phyloP scores from a whole-genome alignment of 768 basidiomycete genomes.

The Boletus eberwhitei region DNA sequence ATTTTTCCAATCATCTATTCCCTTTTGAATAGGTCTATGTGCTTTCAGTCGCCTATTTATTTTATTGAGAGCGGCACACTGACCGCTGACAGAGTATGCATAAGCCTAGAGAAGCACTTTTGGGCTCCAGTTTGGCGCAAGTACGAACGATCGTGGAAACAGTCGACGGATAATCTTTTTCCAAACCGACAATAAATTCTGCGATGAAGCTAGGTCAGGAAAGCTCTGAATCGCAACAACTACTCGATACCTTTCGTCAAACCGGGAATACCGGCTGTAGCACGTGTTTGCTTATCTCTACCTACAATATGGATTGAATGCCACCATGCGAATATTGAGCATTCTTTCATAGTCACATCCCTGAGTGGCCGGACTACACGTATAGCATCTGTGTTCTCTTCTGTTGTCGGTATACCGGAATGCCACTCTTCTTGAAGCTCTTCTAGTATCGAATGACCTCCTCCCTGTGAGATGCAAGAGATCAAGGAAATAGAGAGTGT shows the following conservation, averaged over 20 bases:
- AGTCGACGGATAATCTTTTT: conserved; percentile 82
- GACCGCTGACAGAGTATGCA: conserved; percentile 72
- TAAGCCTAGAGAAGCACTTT: conserved; percentile 42
- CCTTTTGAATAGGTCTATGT: conserved; percentile 58
- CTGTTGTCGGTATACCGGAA: conserved; percentile 19
- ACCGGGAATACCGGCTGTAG: conserved; percentile 56
- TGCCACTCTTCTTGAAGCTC: conserved; percentile 73
- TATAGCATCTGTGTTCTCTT: conserved; percentile 26
- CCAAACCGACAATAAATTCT: conserved; percentile 81
- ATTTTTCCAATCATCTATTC: conserved; percentile 69
- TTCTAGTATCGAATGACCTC: conserved; percentile 66
- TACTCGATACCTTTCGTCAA: conserved; percentile 61
- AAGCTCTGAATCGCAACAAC: not conserved
- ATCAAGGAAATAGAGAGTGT: conserved; percentile 72
- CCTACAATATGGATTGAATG: conserved; percentile 50
- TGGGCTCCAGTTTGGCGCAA: conserved; percentile 73
- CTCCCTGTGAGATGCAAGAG: conserved; percentile 71
- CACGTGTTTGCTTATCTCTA: conserved; percentile 41
- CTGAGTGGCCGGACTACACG: conserved; percentile 64
- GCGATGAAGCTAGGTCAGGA: not conserved
- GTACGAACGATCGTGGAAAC: conserved; percentile 82
- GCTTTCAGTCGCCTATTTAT: not conserved
- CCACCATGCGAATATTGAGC: conserved; percentile 78
- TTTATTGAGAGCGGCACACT: not conserved
- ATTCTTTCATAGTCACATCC: conserved; percentile 78